Conservation (phyloP, 148 eudicot genomes). For the Cornus kousa region DNA sequence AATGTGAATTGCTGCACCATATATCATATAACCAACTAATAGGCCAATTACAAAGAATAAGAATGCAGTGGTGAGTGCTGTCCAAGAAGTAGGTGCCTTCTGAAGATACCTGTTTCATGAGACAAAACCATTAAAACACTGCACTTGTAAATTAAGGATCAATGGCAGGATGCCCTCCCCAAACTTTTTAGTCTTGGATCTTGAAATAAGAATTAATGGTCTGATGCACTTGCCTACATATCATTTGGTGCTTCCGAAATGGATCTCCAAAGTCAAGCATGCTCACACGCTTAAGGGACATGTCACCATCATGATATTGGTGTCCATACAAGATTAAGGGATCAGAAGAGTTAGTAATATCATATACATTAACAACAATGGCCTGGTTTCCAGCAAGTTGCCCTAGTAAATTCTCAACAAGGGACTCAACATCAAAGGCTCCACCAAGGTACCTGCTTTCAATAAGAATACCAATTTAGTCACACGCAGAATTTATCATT, state of each 20-base stretch:
- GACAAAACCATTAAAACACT: background rate
- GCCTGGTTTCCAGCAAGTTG: conserved; percentile 69
- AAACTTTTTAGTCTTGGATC: background rate
- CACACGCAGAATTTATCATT: background rate
- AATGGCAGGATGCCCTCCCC: background rate
- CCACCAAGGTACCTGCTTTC: conserved; percentile 64
- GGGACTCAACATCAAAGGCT: conserved; percentile 75
- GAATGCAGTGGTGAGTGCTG: conserved; percentile 29
- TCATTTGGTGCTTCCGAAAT: conserved; percentile 64
- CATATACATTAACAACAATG: conserved; percentile 60
- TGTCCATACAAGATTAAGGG: conserved; percentile 60
- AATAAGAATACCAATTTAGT: background rate
- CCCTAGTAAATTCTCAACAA: conserved; percentile 65
- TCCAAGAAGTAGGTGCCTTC: conserved; percentile 51
- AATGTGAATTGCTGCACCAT: conserved; percentile 47
- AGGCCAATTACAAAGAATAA: conserved; percentile 37
- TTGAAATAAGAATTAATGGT: conserved; percentile 1
- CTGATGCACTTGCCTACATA: conserved; percentile 45
- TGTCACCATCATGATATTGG: conserved; percentile 48
- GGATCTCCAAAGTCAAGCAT: conserved; percentile 74
- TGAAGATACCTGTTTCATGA: conserved; percentile 49
- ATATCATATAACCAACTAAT: conserved; percentile 42
- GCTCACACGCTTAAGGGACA: conserved; percentile 47
- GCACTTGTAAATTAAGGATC: too few relatives aligned
- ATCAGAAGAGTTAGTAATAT: conserved; percentile 65